Percentiles rank a stretch among this genome's conserved stretches.
Conservation (phyloP, 495 filamentous ascomycete genomes). For the Neurospora discreta region DNA sequence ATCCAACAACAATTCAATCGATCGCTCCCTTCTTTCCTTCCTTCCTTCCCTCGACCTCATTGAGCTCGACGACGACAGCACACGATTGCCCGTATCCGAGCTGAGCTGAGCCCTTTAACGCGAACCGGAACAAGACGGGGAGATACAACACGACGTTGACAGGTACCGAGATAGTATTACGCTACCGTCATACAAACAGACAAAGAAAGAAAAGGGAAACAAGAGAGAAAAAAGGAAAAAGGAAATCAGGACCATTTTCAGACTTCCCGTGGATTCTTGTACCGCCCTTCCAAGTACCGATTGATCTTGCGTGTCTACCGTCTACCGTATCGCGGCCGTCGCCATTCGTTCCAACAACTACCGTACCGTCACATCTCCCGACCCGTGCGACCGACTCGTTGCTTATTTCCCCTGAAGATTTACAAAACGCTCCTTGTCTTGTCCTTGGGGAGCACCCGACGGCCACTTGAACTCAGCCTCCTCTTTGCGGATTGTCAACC, state of each 20-base stretch:
- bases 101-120: background rate
- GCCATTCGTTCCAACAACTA: background rate
- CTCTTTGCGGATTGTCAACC: background rate
- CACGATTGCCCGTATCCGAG: background rate
- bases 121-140: background rate
- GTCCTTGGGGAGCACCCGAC: background rate
- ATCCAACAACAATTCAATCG: conserved; percentile 4
- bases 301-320: background rate
- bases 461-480: background rate
- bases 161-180: background rate
- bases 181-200: background rate
- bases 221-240: background rate
- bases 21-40: conserved; percentile 4
- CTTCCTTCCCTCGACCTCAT: conserved; percentile 7
- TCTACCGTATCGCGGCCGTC: background rate
- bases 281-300: background rate
- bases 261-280: background rate
- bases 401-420: background rate
- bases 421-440: background rate
- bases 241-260: background rate
- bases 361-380: background rate
- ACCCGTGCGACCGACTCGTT: background rate
- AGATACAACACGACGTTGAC: background rate
- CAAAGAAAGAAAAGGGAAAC: background rate
- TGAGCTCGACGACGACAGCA: conserved; percentile 5